A percentile compares a stretch with the other conserved stretches of the same genome.
These are phyloP conservation scores for Colletotrichum melonis DNA, from an alignment of 2,329 filamentous ascomycete species.

Conservation along the genomic window DNA sequence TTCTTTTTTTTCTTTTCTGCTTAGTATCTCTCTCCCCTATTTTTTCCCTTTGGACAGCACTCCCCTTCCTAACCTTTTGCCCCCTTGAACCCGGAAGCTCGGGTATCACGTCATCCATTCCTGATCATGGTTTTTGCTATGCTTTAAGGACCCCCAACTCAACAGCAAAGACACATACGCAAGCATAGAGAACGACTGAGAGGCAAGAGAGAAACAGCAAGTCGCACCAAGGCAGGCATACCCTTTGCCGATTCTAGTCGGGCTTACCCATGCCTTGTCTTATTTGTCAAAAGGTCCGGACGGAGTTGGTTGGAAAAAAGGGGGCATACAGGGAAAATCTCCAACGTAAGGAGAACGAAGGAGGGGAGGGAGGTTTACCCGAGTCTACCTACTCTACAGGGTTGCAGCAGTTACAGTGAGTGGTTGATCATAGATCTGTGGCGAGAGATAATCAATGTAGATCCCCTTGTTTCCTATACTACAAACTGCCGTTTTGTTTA, in stretches of 20 bases:
- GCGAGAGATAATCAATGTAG: neutral
- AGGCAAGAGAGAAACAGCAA: neutral
- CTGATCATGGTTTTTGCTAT: slow-evolving; percentile 3
- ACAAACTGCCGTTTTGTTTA: neutral
- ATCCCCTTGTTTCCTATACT: slow-evolving; percentile 1
- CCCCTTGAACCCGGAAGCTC: slow-evolving; percentile 25
- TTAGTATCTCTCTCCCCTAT: too few species aligned
- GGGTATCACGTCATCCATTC: slow-evolving; percentile 27
- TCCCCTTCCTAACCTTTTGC: neutral
- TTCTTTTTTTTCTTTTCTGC: neutral
- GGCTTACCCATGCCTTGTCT: neutral
- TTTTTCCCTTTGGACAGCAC: too few species aligned
- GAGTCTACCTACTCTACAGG: neutral
- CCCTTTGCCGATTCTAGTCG: neutral
- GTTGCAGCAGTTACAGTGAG: slow-evolving; percentile 10
- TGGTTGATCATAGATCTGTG: slow-evolving; percentile 5
- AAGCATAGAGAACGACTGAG: too few species aligned
- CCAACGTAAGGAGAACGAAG: neutral
- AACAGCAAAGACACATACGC: neutral
- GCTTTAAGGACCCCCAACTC: neutral
- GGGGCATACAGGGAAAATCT: neutral
- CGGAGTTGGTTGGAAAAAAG: neutral
- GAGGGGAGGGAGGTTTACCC: neutral
- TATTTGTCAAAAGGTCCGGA: neutral
- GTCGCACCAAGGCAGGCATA: neutral